Evolutionary conservation across 2,329 filamentous ascomycete species (phyloP).

Genomic region (Hysterium pulicare): DNA sequence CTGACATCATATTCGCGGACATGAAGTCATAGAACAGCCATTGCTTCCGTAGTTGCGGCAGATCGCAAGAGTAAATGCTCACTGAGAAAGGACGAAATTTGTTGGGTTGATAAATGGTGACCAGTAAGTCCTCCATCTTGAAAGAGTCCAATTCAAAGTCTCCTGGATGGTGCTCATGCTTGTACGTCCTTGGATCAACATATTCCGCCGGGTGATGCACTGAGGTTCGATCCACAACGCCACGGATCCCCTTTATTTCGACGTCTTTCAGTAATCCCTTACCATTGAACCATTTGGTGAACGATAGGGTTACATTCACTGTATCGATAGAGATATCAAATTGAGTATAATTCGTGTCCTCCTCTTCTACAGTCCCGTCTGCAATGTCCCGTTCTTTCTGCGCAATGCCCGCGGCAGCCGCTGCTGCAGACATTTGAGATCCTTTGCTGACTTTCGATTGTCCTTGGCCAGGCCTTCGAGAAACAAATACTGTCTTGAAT

Average conservation of each 20-base stretch:
- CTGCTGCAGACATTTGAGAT: conserved; percentile 78
- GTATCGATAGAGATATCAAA: conserved; percentile 94
- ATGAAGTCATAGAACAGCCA: conserved; percentile 98
- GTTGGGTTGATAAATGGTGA: conserved; percentile 86
- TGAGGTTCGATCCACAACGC: conserved; percentile 84
- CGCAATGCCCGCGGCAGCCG: conserved; percentile 73
- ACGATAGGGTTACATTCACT: conserved; percentile 93
- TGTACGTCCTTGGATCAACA: conserved; percentile 80
- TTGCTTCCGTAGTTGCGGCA: conserved; percentile 88
- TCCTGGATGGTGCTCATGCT: conserved; percentile 81
- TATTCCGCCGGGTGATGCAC: conserved; percentile 68
- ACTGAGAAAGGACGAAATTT: conserved; percentile 92
- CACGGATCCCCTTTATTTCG: conserved; percentile 87
- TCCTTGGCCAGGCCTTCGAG: conserved; percentile 78
- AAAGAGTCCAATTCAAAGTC: conserved; percentile 98
- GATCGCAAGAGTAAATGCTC: conserved; percentile 92
- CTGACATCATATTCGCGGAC: conserved; percentile 92
- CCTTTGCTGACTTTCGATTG: conserved; percentile 87
- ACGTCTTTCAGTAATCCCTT: conserved; percentile 89
- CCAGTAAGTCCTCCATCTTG: conserved; percentile 87
- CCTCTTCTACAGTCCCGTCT: conserved; percentile 54
- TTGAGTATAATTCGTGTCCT: conserved; percentile 96
- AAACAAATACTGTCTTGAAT: conserved; percentile 95
- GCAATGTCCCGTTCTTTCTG: conserved; percentile 40
- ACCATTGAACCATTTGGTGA: conserved; percentile 98